Base-by-base conservation (phyloP, 2,329 filamentous ascomycete species). In the Echinosphaeria canescens region DNA sequence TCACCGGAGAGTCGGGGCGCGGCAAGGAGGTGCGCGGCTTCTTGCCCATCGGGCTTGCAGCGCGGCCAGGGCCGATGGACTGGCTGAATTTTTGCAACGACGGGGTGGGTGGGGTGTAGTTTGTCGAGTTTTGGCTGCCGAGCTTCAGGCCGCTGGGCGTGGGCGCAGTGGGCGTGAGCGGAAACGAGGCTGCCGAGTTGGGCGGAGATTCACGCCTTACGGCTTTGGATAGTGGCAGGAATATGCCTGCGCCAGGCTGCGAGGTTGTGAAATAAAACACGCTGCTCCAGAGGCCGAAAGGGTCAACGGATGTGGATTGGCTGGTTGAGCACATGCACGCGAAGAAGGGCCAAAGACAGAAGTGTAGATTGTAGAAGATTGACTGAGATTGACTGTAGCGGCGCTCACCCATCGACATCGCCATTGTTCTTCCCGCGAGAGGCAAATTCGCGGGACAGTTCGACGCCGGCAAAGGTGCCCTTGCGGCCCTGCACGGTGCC, bases 381-480 rank as follows among this genome's bases (percentile, higher is more conserved):
- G n/a, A n/a, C n/a, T n/a, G n/a, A n/a, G n/a, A n/a, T n/a, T n/a
- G 17, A 19, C 10, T 19, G 17, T 19, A 19, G 17, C 17, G 17
- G 6, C 42, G n/a, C 67, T 50, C 60, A 85, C 79, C 85, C 88
- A 38, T 95, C 85, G 29, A 95, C 88, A 47, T 92, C 84, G 34
- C 88, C 88, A 41, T 67, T 90, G 44, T 98, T 98, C 59, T 98
- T 98, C 18, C 88, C 88, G 43, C 75, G 68, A 27, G 61, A 49
- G 18, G 82, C 78, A 53, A 75, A 90, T 37, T 91, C 78, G 28
- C 66, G 56, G 40, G 74, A 69, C 34, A 98, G 59, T 49, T 98
- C 88, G 19, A 98, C 79, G 24, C 88, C 88, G 17, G 80, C 82
- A 56, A 98, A 98, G 13, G 67, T 65, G 27, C 88, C 88, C 38